Evolutionary conservation across 2,329 filamentous ascomycete genomes (phyloP), one percentile per base, ranked within the genome.

Genomic region (Colletotrichum acutatum): DNA sequence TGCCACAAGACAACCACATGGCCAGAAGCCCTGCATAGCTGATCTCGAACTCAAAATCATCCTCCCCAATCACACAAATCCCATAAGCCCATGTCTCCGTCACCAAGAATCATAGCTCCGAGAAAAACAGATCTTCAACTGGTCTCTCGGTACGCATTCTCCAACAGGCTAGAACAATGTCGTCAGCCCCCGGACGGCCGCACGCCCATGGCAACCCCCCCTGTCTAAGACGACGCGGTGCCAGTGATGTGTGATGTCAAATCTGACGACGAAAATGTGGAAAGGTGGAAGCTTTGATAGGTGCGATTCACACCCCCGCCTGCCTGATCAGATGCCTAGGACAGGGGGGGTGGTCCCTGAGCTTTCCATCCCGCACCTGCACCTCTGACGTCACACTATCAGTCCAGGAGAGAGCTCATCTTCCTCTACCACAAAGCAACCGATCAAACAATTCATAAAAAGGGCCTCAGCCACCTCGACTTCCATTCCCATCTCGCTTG

Each of bases 241-340:
- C 14, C 16, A 4, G 42, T 11, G 11, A 34, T 34, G 60, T 63
- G 58, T 71, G 68, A 71, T 71, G 68, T 60, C 68, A 67, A 71
- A 59, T 26, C 37, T 66, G 62, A 14, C 60, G 53, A 52, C 53
- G 63, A 22, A 57, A 9, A 32, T 2, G 52, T 19, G 54, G 24
- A 16, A 16, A 24, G 32, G 32, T 42, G 34, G 66, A 69, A 61
- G 58, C 60, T 42, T 22, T 71, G 68, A 71, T 71, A 67, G 68
- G 68, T 67, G 53, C 68, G 62, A 71, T 67, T 42, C 37, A 42
- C 37, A 16, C 37, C 37, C 37, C 37, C 37, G 14, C 37, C 37
- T 42, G 37, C 37, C 37, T 32, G 59, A 63, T 63, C 68, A 71
- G 62, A 71, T 30, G 22, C 34, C 26, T 53, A 5, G 19, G 59